Evolutionary conservation across 2,329 filamentous ascomycete genomes (phyloP).

Genomic region (Sporothrix globosa): DNA sequence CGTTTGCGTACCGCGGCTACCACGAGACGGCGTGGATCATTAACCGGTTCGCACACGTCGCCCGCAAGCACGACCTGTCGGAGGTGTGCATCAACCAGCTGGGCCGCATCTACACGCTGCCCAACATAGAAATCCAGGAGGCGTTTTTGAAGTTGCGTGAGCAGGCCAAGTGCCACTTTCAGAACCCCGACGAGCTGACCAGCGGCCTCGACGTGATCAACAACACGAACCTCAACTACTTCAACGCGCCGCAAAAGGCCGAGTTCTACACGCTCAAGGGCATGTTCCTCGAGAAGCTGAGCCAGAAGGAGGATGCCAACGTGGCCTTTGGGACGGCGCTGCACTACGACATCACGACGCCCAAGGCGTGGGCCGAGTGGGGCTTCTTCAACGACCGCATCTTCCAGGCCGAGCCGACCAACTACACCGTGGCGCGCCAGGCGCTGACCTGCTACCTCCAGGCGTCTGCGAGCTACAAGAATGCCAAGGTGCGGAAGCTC

Average conservation of each 20-base stretch:
- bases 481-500: slow-evolving; percentile 90
- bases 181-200: slow-evolving; percentile 88
- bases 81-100: slow-evolving; percentile 98
- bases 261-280: slow-evolving; percentile 99
- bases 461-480: slow-evolving; percentile 95
- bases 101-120: slow-evolving; percentile 95
- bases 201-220: slow-evolving; percentile 98
- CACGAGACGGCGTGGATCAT: slow-evolving; percentile 99
- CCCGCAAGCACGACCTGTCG: slow-evolving; percentile 91
- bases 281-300: slow-evolving; percentile 96
- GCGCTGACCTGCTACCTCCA: slow-evolving; percentile 96
- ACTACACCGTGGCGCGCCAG: slow-evolving; percentile 82
- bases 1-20: slow-evolving; percentile 94
- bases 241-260: slow-evolving; percentile 92
- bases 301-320: slow-evolving; percentile 87
- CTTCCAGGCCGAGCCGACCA: slow-evolving; percentile 86
- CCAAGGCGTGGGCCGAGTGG: slow-evolving; percentile 99
- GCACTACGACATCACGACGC: slow-evolving; percentile 92
- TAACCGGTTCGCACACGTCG: slow-evolving; percentile 96
- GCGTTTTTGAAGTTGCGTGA: slow-evolving; percentile 98
- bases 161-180: slow-evolving; percentile 98
- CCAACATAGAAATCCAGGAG: slow-evolving; percentile 99
- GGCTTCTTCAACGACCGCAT: slow-evolving; percentile 96
- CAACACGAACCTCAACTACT: slow-evolving; percentile 99
- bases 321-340: slow-evolving; percentile 92